Evolutionary conservation across 2,329 filamentous ascomycete genomes (phyloP), one percentile per base, ranked within the genome.

Genomic region (Dryadomyces sulphureus): DNA sequence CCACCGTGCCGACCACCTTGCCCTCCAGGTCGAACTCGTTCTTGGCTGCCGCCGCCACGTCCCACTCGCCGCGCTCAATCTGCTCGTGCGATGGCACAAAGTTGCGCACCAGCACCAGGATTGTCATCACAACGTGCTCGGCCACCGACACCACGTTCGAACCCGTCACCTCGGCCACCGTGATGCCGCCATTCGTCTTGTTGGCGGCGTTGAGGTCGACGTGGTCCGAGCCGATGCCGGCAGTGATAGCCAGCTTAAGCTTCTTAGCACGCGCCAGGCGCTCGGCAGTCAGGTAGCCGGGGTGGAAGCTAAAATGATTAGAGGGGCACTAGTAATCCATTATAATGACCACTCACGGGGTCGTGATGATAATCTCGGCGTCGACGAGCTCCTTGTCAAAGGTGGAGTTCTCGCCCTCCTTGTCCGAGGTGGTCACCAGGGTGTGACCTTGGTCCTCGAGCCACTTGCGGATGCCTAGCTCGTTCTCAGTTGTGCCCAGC

Each of bases 51-150:
- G 77, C 89, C 50, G 92, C 92, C 45, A 98, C 92, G 62, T 98
- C 75, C 92, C 92, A 98, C 51, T 94, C 85, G 53, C 92, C 92
- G 49, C 70, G 68, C 65, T 80, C 75, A 60, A 98, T 84, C 75
- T 87, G 81, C 74, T 96, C 89, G 72, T 96, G 92, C 45, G 92
- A 89, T 55, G 92, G 92, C 45, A 94, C 88, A 62, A 95, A 98
- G 82, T 98, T 98, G 72, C 92, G 89, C 65, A 96, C 82, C 45
- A 98, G 82, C 54, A 81, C 67, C 45, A 98, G 84, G 67, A 96
- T 96, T 65, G 92, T 98, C 92, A 98, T 96, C 70, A 98, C 69
- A 57, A 98, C 92, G 71, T 98, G 92, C 78, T 98, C 92, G 50
- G 92, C 92, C 53, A 98, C 92, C 44, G 92, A 96, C 58, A 95